Base-by-base conservation (phyloP, 306 rosid species). In the Cucurbita argyrosperma region DNA sequence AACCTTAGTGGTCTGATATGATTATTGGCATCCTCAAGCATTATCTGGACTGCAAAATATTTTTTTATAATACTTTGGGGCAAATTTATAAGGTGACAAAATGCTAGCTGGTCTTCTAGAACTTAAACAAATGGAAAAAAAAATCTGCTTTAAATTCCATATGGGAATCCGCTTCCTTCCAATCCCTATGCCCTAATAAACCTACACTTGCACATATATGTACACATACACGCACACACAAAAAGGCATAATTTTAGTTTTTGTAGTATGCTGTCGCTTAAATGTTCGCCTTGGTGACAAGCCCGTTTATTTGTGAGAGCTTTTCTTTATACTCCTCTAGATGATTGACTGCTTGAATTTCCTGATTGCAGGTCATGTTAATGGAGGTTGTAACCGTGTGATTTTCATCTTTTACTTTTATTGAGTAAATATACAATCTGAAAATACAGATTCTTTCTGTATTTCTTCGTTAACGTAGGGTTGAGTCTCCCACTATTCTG, bases 361-460 rank as follows among this genome's bases (percentile, higher is more conserved):
- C 46, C 75, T 15, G 5, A 71, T 51, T 71, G 75, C 75, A 71
- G 75, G 75, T 71, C 59, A 51, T 71, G 75, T 7, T 37, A 52
- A 43, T 67, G 72, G 72, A 64, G 51, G 50, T 64, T 64, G 51
- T 64, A 64, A 43, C 70, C 23, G 51, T 39, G 70, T 64, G 51
- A 64, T 40, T 64, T 61, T 64, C 4, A 12, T 38, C 52, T n/a
- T 65, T 5, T 62, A 38, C 39, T 64, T 18, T 66, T 43, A 19
- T 43, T 21, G 7, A 65, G 35, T 43, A 66, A 43, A 18, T 45
- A 49, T 67, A 13, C 16, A 21, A 67, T 67, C 56, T 46, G 55
- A 45, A 45, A 67, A 67, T 67, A 67, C 55, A 67, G 55, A 47
- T 67, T 21, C 72, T 67, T 56, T 46, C 56, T 67, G 72, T 67